phyloP scores from a whole-genome alignment of 495 filamentous ascomycete genomes.

The Talaromyces liani region DNA sequence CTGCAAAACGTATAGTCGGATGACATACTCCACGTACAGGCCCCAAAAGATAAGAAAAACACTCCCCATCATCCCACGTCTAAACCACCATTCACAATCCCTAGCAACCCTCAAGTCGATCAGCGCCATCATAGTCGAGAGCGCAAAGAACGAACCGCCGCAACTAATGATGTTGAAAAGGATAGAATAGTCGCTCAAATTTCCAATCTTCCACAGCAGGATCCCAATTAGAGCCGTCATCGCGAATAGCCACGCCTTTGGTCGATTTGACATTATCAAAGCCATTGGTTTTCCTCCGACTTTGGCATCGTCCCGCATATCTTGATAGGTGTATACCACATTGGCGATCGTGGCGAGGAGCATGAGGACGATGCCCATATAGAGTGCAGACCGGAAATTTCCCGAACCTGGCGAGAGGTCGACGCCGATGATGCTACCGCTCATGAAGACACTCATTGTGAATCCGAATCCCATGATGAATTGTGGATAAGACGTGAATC shows the following conservation, averaged over 20 bases:
- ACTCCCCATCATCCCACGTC: not conserved
- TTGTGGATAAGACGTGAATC: not conserved
- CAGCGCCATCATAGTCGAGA: constrained; percentile 4
- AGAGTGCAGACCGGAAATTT: not conserved
- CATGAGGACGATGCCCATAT: not conserved
- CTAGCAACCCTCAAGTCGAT: constrained; percentile 2
- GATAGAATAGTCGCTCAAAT: not conserved
- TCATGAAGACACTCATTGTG: not conserved
- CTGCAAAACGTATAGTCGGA: not conserved
- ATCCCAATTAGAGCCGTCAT: not conserved
- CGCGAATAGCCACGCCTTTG: not conserved
- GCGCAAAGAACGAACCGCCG: not conserved
- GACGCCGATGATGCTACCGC: not conserved
- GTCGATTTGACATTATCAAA: not conserved
- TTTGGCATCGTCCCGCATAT: constrained; percentile 5
- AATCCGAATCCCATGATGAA: not conserved
- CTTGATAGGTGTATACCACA: not conserved
- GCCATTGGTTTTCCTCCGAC: not conserved
- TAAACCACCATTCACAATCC: constrained; percentile 6
- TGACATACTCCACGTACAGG: constrained; percentile 2
- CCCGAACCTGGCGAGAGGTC: not conserved
- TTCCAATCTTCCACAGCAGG: not conserved
- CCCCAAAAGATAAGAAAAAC: not conserved
- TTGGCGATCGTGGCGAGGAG: not conserved
- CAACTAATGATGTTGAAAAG: not conserved